Conservation (phyloP, 371 early-diverging fungal genomes). For the Zychaea mexicana region DNA sequence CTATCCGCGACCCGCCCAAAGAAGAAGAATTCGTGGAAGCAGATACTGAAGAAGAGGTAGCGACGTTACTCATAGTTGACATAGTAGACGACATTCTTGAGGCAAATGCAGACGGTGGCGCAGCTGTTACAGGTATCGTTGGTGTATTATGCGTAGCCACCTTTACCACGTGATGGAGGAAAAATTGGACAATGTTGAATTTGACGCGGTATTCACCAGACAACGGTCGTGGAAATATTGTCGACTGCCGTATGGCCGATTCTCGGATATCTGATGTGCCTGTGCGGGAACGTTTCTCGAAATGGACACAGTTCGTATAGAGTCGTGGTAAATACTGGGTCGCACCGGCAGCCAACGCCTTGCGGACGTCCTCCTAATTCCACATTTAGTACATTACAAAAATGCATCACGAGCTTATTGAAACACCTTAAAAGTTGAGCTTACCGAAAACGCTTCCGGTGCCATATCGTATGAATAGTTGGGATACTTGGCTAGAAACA, state of each 20-base stretch:
- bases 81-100: not conserved
- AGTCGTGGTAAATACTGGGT: constrained; percentile 33
- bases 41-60: not conserved
- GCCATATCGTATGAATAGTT: constrained; percentile 33
- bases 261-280: constrained; percentile 22
- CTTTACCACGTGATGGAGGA: constrained; percentile 30
- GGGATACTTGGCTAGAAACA: constrained; percentile 18
- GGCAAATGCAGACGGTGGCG: too few relatives aligned
- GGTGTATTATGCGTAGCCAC: constrained; percentile 3
- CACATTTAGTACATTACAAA: too few relatives aligned
- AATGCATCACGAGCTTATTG: too few relatives aligned
- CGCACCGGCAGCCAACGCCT: constrained; percentile 31
- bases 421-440: too few relatives aligned
- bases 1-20: not conserved
- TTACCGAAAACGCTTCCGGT: constrained; percentile 35
- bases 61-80: not conserved
- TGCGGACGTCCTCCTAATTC: constrained; percentile 31
- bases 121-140: not conserved
- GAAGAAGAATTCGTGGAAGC: not conserved
- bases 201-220: constrained; percentile 27
- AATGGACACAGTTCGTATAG: constrained; percentile 22
- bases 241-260: constrained; percentile 37
- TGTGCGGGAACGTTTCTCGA: constrained; percentile 4
- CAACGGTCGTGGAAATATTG: constrained; percentile 18
- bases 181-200: constrained; percentile 42